Evolutionary conservation across 805 yeast species (phyloP), one percentile per base, ranked within the genome.

Genomic region (Wickerhamiella siamensis): DNA sequence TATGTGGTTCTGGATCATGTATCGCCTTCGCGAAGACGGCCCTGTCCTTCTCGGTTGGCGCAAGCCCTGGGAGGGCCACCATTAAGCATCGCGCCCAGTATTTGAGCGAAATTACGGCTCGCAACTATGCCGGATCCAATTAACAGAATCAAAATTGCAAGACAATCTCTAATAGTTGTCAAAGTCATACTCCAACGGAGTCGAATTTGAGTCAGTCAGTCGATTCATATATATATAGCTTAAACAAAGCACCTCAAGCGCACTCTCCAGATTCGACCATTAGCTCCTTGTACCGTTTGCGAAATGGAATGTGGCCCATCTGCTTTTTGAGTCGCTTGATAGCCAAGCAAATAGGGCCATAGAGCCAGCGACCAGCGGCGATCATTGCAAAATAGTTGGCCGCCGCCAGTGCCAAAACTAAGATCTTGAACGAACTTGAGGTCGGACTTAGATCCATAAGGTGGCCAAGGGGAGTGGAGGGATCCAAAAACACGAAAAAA

Each of bases 1-100:
- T 41, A 78, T 81, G 83, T 81, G 91, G 82, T 83, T 82, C 62
- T 83, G 88, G 82, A 71, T 83, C 47, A 69, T 83, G 56, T 83
- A 80, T 69, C 70, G 94, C 59, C 68, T 81, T 36, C 77, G 79
- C 63, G 77, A 80, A 57, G 67, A 63, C 29, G 65, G 58, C 33
- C 63, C 65, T 10, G 65, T 62, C 33, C 47, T 63, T 38, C 51
- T 62, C 18, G 67, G 64, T 43, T 51, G 62, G 58, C 47, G 57
- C 38, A 62, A 63, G 47, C 67, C 67, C 19, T 63, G 67, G 67
- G 67, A 63, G 39, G 29, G 29, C 29, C 29, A 24, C 29, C 67
- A 63, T 49, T 51, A 36, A 37, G 31, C 24, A 14, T 4, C 10
- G 6, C 31, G 10, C n/a, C 15, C n/a, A n/a, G 12, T 20, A 20